Evolutionary conservation across 306 rosid species (phyloP).

Genomic region (Alnus glutinosa): DNA sequence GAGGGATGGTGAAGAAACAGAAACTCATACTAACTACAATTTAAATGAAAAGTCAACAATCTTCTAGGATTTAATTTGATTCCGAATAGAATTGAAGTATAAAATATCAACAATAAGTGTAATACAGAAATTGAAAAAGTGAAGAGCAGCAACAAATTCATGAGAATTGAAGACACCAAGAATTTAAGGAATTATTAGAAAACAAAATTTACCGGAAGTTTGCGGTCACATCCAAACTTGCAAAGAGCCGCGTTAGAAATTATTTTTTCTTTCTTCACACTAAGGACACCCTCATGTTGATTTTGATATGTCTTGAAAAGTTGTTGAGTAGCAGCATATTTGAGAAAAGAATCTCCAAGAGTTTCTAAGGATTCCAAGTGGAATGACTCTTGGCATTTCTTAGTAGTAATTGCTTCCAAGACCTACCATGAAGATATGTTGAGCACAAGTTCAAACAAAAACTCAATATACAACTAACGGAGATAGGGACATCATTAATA

Average conservation of each 20-base stretch:
- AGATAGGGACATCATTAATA: neutral
- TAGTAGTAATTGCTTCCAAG: slow-evolving; percentile 84
- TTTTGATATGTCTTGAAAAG: slow-evolving; percentile 53
- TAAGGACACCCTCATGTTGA: slow-evolving; percentile 78
- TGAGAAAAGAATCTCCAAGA: slow-evolving; percentile 92
- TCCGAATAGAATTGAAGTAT: neutral
- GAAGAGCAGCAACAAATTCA: slow-evolving; percentile 10
- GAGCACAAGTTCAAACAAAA: slow-evolving; percentile 10
- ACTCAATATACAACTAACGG: slow-evolving; percentile 7
- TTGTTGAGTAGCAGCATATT: slow-evolving; percentile 70
- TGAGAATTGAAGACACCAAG: slow-evolving; percentile 4
- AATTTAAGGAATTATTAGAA: neutral
- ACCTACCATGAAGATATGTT: slow-evolving; percentile 44
- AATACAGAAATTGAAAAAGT: neutral
- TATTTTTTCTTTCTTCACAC: slow-evolving; percentile 57
- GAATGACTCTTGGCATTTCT: slow-evolving; percentile 65
- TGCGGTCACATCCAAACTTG: slow-evolving; percentile 53
- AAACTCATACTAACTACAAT: neutral
- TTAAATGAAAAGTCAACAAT: neutral
- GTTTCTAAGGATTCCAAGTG: slow-evolving; percentile 85
- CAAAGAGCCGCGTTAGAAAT: slow-evolving; percentile 70
- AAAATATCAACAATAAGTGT: neutral
- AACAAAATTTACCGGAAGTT: slow-evolving; percentile 59
- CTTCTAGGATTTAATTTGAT: neutral
- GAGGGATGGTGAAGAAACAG: neutral